These are phyloP conservation scores for Trichaptum fuscoviolaceum DNA, from an alignment of 768 basidiomycete genomes.

Conservation along the genomic window DNA sequence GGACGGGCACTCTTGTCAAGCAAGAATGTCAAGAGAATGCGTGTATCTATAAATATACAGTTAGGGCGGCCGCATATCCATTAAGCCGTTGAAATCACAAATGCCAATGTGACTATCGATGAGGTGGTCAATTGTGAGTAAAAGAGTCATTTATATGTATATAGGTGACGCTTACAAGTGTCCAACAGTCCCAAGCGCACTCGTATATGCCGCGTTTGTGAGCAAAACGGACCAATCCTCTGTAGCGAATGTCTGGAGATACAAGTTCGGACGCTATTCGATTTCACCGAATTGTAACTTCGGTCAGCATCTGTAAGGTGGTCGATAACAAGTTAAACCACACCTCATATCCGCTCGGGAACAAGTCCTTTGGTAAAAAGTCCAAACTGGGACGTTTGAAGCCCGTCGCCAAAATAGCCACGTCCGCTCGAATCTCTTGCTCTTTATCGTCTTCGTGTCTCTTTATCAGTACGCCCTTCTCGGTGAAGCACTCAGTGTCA, in stretches of 20 bases:
- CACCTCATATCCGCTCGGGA: constrained; percentile 45
- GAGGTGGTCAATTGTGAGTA: constrained; percentile 1
- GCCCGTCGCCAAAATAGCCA: constrained; percentile 50
- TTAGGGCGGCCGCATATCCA: neutral
- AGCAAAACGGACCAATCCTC: constrained; percentile 48
- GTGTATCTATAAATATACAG: constrained; percentile 30
- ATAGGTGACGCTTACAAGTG: neutral
- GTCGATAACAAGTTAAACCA: constrained; percentile 3
- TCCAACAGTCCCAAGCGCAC: constrained; percentile 42
- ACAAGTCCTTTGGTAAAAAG: constrained; percentile 43
- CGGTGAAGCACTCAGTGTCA: constrained; percentile 36
- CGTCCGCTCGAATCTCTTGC: constrained; percentile 37
- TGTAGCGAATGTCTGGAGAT: constrained; percentile 50
- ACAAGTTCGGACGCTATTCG: constrained; percentile 39
- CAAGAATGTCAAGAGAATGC: constrained; percentile 44
- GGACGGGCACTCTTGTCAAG: constrained; percentile 42
- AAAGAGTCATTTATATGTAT: neutral
- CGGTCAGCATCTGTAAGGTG: too few species aligned
- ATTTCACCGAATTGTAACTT: constrained; percentile 2
- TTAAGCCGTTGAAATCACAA: constrained; percentile 25
- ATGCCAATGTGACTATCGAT: constrained; percentile 42
- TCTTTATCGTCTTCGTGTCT: constrained; percentile 28
- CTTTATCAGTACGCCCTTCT: constrained; percentile 31
- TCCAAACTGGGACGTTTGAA: constrained; percentile 41
- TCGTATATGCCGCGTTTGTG: constrained; percentile 47